Percentiles rank a stretch among this genome's conserved stretches.
Conservation (phyloP, 768 basidiomycete genomes). For the Dioszegia hungarica region DNA sequence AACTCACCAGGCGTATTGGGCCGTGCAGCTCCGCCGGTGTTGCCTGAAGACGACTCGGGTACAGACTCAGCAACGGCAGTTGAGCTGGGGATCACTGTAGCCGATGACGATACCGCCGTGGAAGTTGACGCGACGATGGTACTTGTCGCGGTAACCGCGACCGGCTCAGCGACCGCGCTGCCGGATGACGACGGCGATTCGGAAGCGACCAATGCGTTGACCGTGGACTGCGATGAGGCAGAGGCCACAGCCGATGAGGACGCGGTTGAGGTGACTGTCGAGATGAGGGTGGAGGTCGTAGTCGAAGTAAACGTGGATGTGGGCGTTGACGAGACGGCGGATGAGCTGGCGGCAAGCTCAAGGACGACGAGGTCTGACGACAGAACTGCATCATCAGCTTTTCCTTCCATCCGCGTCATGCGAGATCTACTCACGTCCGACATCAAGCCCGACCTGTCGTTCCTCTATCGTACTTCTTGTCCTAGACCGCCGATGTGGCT, state of each 20-base stretch:
- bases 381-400: background rate
- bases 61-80: background rate
- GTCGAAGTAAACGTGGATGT: background rate
- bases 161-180: too few relatives aligned
- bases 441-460: slow-evolving; percentile 4
- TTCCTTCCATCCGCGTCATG: background rate
- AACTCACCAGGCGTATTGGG: slow-evolving; percentile 1
- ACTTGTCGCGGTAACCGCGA: background rate
- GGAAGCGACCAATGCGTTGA: too few relatives aligned
- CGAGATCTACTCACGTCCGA: background rate
- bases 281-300: background rate
- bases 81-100: background rate
- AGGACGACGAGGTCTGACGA: background rate
- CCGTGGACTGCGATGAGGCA: too few relatives aligned
- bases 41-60: background rate
- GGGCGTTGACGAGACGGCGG: background rate
- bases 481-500: background rate
- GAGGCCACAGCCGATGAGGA: too few relatives aligned
- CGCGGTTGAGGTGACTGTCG: background rate
- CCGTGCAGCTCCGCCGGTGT: background rate
- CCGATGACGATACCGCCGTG: background rate
- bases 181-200: too few relatives aligned
- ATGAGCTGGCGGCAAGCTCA: background rate
- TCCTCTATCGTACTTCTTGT: background rate
- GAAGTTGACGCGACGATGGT: background rate